Percentiles rank a stretch among this genome's conserved stretches.
These are phyloP conservation scores for Tieghemiomyces parasiticus DNA, from an alignment of 192 early-diverging fungal genomes.

Conservation along the genomic window DNA sequence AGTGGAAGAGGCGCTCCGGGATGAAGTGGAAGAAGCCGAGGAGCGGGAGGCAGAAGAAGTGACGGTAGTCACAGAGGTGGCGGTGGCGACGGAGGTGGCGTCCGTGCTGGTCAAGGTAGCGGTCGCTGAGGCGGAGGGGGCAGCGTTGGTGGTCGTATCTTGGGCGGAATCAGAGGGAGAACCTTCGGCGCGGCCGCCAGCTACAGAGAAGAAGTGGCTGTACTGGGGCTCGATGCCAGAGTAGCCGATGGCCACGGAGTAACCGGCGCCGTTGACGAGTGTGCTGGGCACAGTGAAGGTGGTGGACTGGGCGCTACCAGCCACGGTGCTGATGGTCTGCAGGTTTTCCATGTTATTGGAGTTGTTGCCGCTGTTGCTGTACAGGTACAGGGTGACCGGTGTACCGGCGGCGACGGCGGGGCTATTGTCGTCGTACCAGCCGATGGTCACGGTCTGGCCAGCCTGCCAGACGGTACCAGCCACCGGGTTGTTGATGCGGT, in stretches of 20 bases:
- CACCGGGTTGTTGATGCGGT: constrained; percentile 3
- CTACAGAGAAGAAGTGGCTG: neutral
- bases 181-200: neutral
- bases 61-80: neutral
- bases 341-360: neutral
- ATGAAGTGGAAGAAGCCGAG: neutral
- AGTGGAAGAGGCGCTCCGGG: neutral
- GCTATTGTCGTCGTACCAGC: neutral
- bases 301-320: neutral
- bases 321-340: neutral
- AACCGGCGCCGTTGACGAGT: neutral
- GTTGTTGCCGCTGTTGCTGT: neutral
- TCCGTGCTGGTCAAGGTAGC: neutral
- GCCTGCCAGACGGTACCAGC: neutral
- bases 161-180: neutral
- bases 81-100: neutral
- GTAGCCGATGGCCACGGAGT: constrained; percentile 1
- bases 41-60: neutral
- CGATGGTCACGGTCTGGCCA: neutral
- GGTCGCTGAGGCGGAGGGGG: neutral
- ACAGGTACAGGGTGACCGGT: neutral
- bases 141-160: too few species aligned
- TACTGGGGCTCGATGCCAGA: neutral
- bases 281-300: neutral
- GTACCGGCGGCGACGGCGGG: constrained; percentile 3